Evolutionary conservation across 345 rosid genomes (phyloP).

Genomic region (Eucalyptus curtisii): DNA sequence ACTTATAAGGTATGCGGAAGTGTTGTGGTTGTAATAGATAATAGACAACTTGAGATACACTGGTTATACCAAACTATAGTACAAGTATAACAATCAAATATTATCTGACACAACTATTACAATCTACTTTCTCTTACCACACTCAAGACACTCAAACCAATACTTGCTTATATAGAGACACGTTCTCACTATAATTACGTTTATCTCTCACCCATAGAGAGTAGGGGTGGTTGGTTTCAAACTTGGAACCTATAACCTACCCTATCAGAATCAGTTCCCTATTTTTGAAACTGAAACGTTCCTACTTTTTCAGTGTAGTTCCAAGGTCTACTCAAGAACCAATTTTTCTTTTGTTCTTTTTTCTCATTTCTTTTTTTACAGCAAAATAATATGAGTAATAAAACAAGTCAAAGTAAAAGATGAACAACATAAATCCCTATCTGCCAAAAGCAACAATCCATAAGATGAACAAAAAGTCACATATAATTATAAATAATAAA

Average conservation of each 20-base stretch:
- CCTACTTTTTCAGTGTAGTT: fast-evolving
- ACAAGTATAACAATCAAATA: background rate
- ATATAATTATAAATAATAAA: no score
- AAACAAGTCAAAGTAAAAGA: background rate
- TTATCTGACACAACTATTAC: fast-evolving
- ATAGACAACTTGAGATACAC: background rate
- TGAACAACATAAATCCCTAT: background rate
- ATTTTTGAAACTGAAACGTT: fast-evolving
- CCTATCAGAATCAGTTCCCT: fast-evolving
- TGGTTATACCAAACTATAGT: fast-evolving
- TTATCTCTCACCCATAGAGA: no score
- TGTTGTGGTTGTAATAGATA: background rate
- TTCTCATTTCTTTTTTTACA: background rate
- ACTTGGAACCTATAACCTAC: fast-evolving
- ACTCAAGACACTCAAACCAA: background rate
- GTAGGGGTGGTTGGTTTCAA: background rate
- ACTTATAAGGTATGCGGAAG: background rate
- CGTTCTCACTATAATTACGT: background rate
- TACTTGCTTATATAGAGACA: background rate
- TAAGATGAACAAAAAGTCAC: background rate
- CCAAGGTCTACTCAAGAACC: background rate
- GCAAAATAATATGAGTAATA: background rate
- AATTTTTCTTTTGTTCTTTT: background rate
- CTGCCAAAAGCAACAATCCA: background rate
- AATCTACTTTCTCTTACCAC: background rate